phyloP scores from a whole-genome alignment of 169 alveolate species.

The Eimeria nieschulzi region DNA sequence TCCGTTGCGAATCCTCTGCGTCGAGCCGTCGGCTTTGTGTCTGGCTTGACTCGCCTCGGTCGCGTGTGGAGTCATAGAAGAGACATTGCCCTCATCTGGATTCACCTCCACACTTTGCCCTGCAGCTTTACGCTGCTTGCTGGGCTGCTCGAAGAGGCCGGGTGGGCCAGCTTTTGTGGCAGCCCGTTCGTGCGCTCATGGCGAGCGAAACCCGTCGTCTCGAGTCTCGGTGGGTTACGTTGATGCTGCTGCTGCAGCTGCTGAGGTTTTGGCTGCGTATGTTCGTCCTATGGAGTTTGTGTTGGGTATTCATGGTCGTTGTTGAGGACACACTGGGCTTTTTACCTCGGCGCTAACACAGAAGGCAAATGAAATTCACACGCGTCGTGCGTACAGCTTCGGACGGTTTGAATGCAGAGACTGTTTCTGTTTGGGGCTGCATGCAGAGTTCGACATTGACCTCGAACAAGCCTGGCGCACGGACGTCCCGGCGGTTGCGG shows the following conservation, averaged over 20 bases:
- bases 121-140: constrained; percentile 50
- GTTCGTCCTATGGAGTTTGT: too few relatives aligned
- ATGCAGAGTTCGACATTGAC: constrained; percentile 10
- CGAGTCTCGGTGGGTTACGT: background rate
- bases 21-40: background rate
- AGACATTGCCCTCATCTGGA: constrained; percentile 6
- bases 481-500: background rate
- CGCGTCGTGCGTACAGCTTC: too few relatives aligned
- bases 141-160: constrained; percentile 2
- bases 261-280: too few relatives aligned
- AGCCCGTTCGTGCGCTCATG: constrained; percentile 35
- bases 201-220: background rate
- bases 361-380: too few relatives aligned
- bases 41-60: background rate
- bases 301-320: too few relatives aligned
- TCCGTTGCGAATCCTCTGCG: background rate
- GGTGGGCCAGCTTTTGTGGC: constrained; percentile 60
- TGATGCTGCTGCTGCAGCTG: constrained; percentile 8
- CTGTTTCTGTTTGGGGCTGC: background rate
- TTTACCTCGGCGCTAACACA: too few relatives aligned
- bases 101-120: constrained; percentile 57
- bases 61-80: background rate
- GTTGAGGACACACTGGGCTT: too few relatives aligned
- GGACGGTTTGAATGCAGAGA: background rate
- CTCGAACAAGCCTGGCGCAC: background rate